Evolutionary conservation across 257 asterid species (phyloP), one percentile per base, ranked within the genome.

Genomic region (Paraleonurus japonicus): DNA sequence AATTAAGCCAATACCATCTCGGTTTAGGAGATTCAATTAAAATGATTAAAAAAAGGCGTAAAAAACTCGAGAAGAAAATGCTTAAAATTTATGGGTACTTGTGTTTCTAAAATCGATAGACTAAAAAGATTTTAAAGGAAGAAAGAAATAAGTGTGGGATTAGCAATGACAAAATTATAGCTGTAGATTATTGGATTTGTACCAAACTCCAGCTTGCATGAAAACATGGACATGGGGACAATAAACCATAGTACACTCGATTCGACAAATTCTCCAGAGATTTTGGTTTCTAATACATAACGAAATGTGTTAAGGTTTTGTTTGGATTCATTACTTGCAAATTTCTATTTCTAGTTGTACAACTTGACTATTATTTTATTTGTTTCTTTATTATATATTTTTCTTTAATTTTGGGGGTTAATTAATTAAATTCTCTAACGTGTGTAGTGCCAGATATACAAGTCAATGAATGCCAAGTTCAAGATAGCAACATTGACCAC

Each of bases 401-500:
- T 20, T 63, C 4, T 37, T n/a, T n/a, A n/a, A n/a, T n/a, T 37
- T 63, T 39, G 24, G 28, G 11, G 60, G 23, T 16, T 57, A 23
- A 26, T 16, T 57, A 23, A 26, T 54, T 28, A 16, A 53, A 22
- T 17, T n/a, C 26, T 76, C 48, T 58, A 53, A 69, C 23, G 7
- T 68, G 35, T 70, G 70, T 74, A 72, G 69, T 62, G 72, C 67
- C 67, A 39, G 45, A 10, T 10, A 62, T 62, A 72, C 73, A 78
- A 70, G 88, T 81, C 85, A 83, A 83, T 62, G 78, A 50, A 65
- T 83, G 81, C 57, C 85, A 75, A 57, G 72, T 70, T 83, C 89
- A 73, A 85, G 78, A 76, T 61, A 43, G 59, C 63, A 76, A 75
- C 30, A 61, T 63, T 61, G 76, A 72, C 77, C 57, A 65, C 85